Conservation (phyloP, 306 rosid genomes). For the Fragaria iinumae region DNA sequence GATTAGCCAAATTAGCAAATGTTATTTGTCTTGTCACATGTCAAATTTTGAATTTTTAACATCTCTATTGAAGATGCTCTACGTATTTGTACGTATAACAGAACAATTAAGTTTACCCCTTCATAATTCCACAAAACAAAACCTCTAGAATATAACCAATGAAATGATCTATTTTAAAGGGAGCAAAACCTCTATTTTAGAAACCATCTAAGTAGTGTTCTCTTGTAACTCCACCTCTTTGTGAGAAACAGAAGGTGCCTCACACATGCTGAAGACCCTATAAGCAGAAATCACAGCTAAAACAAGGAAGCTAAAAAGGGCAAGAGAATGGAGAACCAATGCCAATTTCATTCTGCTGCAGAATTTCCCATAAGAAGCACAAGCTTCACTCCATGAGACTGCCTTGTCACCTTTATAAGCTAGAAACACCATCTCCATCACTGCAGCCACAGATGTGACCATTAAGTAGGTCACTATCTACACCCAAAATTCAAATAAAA, state of each 20-base stretch:
- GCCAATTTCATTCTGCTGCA: constrained; percentile 76
- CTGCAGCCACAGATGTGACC: constrained; percentile 63
- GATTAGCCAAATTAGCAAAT: too few species aligned
- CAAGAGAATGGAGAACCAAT: constrained; percentile 49
- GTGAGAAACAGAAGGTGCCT: constrained; percentile 48
- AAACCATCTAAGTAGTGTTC: constrained; percentile 17
- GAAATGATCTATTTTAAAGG: too few species aligned
- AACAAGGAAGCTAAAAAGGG: constrained; percentile 55
- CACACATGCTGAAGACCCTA: constrained; percentile 61
- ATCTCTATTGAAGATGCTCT: too few species aligned
- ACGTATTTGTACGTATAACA: too few species aligned
- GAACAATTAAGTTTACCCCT: too few species aligned
- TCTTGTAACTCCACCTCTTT: constrained; percentile 36
- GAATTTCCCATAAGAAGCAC: constrained; percentile 62
- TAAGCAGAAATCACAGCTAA: constrained; percentile 77
- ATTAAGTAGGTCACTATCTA: constrained; percentile 72
- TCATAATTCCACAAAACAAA: too few species aligned
- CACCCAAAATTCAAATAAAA: background rate
- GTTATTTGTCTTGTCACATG: too few species aligned
- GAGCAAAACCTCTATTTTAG: constrained; percentile 1
- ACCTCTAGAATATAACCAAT: too few species aligned
- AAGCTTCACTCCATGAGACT: constrained; percentile 91
- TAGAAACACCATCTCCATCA: constrained; percentile 59
- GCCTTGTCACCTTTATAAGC: constrained; percentile 65
- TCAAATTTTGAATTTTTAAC: too few species aligned